phyloP scores from a whole-genome alignment of 441 rosid species.

The Dalechampia spathulata region DNA sequence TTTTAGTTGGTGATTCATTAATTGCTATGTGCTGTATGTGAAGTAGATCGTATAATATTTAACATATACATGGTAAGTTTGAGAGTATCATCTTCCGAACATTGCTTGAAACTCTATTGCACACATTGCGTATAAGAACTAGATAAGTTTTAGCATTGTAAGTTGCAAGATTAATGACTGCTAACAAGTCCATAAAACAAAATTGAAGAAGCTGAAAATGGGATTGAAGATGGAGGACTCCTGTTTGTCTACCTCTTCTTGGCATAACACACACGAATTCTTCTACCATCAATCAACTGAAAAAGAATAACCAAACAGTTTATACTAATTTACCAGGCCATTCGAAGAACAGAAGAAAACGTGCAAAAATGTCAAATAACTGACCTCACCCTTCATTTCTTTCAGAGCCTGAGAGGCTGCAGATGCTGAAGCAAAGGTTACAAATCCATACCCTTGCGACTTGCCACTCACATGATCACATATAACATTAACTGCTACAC shows the following conservation, averaged over 20 bases:
- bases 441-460: slow-evolving; percentile 74
- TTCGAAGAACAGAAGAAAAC: no score
- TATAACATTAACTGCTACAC: slow-evolving; percentile 41
- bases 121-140: no score
- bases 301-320: not conserved
- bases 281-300: not conserved
- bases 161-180: no score
- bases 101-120: no score
- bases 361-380: not conserved
- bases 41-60: no score
- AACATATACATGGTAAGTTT: no score
- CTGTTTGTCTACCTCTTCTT: slow-evolving; percentile 18
- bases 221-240: not conserved
- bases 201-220: no score
- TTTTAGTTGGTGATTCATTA: no score
- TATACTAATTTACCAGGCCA: not conserved
- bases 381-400: slow-evolving; percentile 51
- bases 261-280: slow-evolving; percentile 35
- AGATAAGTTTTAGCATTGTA: no score
- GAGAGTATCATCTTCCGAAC: no score
- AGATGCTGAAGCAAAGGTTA: slow-evolving; percentile 37
- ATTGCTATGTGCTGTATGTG: no score
- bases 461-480: slow-evolving; percentile 56
- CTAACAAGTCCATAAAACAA: no score
- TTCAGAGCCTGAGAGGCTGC: slow-evolving; percentile 46